Evolutionary conservation across 495 filamentous ascomycete genomes (phyloP).

Genomic region (Aspergillus haitiensis): DNA sequence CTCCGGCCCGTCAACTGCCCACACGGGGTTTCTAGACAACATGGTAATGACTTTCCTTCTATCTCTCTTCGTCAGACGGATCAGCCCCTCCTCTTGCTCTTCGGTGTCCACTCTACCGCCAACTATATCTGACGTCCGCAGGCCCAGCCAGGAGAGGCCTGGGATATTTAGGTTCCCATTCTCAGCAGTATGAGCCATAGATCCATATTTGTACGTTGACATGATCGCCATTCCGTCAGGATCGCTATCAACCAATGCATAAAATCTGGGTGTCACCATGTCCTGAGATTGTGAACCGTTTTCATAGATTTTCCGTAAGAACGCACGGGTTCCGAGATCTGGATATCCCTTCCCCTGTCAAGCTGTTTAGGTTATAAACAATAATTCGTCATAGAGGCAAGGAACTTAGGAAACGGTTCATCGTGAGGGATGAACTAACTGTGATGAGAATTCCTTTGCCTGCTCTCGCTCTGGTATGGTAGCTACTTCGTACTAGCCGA

Average conservation of each 20-base stretch:
- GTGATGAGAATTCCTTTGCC: constrained; percentile 70
- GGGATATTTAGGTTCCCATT: constrained; percentile 58
- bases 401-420: not conserved
- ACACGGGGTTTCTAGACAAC: constrained; percentile 56
- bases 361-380: not conserved
- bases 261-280: constrained; percentile 49
- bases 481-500: constrained; percentile 55
- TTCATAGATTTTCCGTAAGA: constrained; percentile 47
- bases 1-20: constrained; percentile 50
- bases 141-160: constrained; percentile 70
- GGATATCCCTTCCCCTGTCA: constrained; percentile 89
- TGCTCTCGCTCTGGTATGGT: constrained; percentile 49
- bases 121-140: constrained; percentile 61
- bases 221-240: constrained; percentile 85
- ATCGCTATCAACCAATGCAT: constrained; percentile 78
- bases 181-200: constrained; percentile 69
- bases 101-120: constrained; percentile 19
- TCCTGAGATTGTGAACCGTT: constrained; percentile 22
- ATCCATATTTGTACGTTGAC: constrained; percentile 86
- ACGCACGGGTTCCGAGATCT: constrained; percentile 75
- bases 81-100: constrained; percentile 36
- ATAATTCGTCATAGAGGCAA: not conserved
- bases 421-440: constrained; percentile 37
- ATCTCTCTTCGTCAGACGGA: constrained; percentile 63
- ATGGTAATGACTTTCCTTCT: constrained; percentile 65